These are phyloP conservation scores for Juglanconis sp. DNA, from an alignment of 2,329 filamentous ascomycete species.

Conservation along the genomic window DNA sequence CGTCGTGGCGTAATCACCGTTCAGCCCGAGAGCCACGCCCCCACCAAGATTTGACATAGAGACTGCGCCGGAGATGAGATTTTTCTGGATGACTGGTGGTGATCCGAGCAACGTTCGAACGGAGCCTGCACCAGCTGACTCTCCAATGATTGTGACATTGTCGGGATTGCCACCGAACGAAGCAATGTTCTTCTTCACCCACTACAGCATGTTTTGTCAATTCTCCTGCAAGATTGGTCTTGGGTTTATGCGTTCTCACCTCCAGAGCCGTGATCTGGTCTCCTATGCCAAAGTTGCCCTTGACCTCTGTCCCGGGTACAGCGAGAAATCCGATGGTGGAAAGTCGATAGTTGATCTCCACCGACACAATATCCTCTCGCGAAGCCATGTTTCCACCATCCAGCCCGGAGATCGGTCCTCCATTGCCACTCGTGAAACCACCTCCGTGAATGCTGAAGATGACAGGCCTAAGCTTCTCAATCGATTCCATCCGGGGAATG, in stretches of 20 bases:
- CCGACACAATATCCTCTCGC: constrained; percentile 47
- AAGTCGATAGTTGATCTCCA: constrained; percentile 48
- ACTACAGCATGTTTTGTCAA: neutral
- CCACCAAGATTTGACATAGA: constrained; percentile 52
- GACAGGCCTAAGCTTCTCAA: constrained; percentile 41
- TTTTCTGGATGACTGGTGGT: constrained; percentile 43
- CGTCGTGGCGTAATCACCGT: constrained; percentile 47
- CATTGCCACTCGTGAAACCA: constrained; percentile 42
- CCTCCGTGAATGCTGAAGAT: constrained; percentile 52
- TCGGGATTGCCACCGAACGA: constrained; percentile 12
- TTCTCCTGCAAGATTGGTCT: neutral
- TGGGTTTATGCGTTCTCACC: constrained; percentile 17
- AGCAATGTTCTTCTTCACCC: constrained; percentile 12
- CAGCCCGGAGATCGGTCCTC: constrained; percentile 1
- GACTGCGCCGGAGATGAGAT: constrained; percentile 38
- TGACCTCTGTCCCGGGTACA: constrained; percentile 47
- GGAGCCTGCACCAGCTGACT: constrained; percentile 45
- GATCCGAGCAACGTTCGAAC: constrained; percentile 48
- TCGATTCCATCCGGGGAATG: constrained; percentile 26
- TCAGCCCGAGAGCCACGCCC: constrained; percentile 43
- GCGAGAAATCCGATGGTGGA: constrained; percentile 49
- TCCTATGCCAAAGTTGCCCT: constrained; percentile 49
- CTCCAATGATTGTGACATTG: constrained; percentile 15
- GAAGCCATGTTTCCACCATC: constrained; percentile 48
- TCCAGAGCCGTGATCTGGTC: constrained; percentile 48